Conservation (phyloP, 1,139 yeast species). For the Taphrina communis region DNA sequence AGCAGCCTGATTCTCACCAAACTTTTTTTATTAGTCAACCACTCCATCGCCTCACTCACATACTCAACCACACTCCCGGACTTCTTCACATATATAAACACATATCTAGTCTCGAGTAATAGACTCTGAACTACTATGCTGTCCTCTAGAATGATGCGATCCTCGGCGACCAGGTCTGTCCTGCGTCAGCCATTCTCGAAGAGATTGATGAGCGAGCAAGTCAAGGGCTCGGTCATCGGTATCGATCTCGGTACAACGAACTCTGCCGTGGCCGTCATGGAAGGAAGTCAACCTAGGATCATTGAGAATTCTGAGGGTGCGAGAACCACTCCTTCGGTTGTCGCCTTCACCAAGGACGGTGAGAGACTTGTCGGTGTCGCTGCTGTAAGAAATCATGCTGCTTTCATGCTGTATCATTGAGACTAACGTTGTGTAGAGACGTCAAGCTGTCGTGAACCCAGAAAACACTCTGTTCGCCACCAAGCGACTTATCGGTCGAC, state of each 20-base stretch:
- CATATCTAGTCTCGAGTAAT: neutral
- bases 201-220: constrained; percentile 41
- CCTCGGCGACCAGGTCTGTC: constrained; percentile 28
- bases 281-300: constrained; percentile 94
- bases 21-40: constrained; percentile 11
- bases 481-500: constrained; percentile 97
- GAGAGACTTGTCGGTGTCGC: constrained; percentile 97
- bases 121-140: constrained; percentile 22
- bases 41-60: neutral
- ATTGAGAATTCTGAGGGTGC: constrained; percentile 99
- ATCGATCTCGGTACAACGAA: constrained; percentile 80
- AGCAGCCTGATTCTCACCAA: neutral
- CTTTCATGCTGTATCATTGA: too few species aligned
- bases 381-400: constrained; percentile 55
- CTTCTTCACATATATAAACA: neutral
- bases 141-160: constrained; percentile 29
- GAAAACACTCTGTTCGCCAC: constrained; percentile 97
- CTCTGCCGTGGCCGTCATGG: constrained; percentile 98
- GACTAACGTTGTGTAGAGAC: constrained; percentile 57
- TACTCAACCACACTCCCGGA: too few species aligned
- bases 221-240: constrained; percentile 70
- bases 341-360: constrained; percentile 95
- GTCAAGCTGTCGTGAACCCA: constrained; percentile 98
- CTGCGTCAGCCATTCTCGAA: constrained; percentile 39
- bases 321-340: constrained; percentile 98